Percentiles rank a stretch among this genome's conserved stretches.
phyloP scores from a whole-genome alignment of 164 flowering plant genomes.

The Amborella trichopoda region DNA sequence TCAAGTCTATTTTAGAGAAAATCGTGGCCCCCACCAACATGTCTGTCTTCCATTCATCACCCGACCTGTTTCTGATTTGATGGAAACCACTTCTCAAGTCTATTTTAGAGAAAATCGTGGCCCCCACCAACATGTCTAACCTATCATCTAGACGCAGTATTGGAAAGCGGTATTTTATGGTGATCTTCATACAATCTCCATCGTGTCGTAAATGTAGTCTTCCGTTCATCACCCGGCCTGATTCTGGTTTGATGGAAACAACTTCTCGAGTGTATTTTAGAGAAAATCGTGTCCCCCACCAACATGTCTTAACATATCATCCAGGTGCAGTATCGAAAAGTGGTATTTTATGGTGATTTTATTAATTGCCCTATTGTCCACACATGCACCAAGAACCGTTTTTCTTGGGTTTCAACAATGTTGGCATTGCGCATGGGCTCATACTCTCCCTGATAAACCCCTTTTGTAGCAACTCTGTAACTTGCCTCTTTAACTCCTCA shows the following conservation, averaged over 20 bases:
- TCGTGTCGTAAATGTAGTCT: not conserved
- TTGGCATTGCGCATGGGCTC: not conserved
- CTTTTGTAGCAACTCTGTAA: not conserved
- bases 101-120: too few species aligned
- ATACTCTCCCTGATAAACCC: slow-evolving; percentile 1
- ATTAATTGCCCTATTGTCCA: not conserved
- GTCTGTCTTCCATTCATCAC: too few species aligned
- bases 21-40: too few species aligned
- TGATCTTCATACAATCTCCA: slow-evolving; percentile 3
- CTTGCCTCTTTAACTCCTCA: not conserved
- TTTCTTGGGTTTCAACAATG: not conserved
- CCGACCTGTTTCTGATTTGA: too few species aligned
- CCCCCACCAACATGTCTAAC: too few species aligned
- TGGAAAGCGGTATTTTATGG: too few species aligned
- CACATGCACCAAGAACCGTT: slow-evolving; percentile 3
- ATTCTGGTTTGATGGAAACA: not conserved
- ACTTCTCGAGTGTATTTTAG: not conserved
- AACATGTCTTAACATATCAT: not conserved
- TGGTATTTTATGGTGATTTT: slow-evolving; percentile 1
- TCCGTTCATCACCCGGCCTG: slow-evolving; percentile 3
- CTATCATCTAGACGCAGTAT: too few species aligned
- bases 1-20: too few species aligned
- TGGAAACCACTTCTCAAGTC: too few species aligned
- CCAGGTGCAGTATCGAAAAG: not conserved
- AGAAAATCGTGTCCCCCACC: not conserved